Evolutionary conservation across 164 flowering plant genomes (phyloP).

Genomic region (Macadamia integrifolia): DNA sequence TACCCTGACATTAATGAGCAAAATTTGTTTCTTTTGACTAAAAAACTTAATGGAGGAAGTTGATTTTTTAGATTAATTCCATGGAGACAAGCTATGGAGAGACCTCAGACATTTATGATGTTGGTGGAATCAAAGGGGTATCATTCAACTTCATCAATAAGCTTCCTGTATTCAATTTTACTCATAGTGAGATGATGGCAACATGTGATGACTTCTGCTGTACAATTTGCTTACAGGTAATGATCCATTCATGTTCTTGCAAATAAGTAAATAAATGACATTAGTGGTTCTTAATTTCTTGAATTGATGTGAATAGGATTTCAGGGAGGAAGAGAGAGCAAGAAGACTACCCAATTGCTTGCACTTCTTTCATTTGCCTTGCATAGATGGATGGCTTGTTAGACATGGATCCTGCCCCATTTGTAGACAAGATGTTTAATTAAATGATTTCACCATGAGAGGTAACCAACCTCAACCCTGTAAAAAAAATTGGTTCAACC

Average conservation of each 20-base stretch:
- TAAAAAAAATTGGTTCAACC: too few species aligned
- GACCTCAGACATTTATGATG: constrained; percentile 49
- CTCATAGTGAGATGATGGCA: not conserved
- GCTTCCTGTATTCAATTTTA: constrained; percentile 34
- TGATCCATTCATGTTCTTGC: not conserved
- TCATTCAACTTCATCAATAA: constrained; percentile 31
- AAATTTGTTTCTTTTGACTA: not conserved
- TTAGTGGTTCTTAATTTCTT: not conserved
- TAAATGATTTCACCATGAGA: not conserved
- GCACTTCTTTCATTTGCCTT: constrained; percentile 53
- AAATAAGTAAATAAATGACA: not conserved
- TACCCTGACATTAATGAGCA: not conserved
- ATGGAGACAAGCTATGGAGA: constrained; percentile 36
- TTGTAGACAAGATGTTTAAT: constrained; percentile 42
- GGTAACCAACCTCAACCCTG: too few species aligned
- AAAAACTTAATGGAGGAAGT: not conserved
- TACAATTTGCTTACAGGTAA: constrained; percentile 72
- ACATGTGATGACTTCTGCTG: constrained; percentile 28
- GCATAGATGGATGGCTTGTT: constrained; percentile 67
- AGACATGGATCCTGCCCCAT: constrained; percentile 55
- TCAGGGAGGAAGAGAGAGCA: constrained; percentile 42
- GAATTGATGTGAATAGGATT: constrained; percentile 30
- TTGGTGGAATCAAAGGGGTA: constrained; percentile 35
- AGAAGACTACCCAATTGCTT: constrained; percentile 52
- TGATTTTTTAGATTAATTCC: constrained; percentile 33